phyloP scores from a whole-genome alignment of 2,329 filamentous ascomycete genomes.

The Cadophora gregata region DNA sequence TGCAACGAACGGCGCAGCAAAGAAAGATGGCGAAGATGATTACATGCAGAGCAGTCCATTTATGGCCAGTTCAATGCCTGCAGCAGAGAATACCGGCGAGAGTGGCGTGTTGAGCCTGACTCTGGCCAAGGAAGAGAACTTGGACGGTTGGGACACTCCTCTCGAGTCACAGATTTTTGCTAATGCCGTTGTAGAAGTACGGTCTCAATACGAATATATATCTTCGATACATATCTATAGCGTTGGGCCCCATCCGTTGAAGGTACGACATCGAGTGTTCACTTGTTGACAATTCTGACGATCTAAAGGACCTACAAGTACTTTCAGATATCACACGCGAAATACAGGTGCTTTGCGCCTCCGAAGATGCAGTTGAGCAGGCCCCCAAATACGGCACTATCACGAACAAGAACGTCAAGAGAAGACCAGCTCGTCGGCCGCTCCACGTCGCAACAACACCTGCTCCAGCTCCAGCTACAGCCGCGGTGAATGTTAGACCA shows the following conservation, averaged over 20 bases:
- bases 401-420: conserved; percentile 70
- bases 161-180: neutral
- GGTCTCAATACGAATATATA: conserved; percentile 74
- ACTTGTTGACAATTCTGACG: conserved; percentile 3
- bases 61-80: conserved; percentile 70
- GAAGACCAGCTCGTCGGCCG: conserved; percentile 46
- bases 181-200: conserved; percentile 58
- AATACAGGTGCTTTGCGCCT: conserved; percentile 58
- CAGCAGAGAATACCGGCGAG: conserved; percentile 57
- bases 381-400: conserved; percentile 75
- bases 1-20: conserved; percentile 47
- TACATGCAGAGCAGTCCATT: conserved; percentile 69
- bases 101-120: conserved; percentile 64
- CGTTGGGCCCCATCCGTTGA: conserved; percentile 71
- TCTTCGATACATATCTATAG: conserved; percentile 88
- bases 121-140: conserved; percentile 73
- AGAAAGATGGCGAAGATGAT: conserved; percentile 68
- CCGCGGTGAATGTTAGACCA: conserved; percentile 29
- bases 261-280: conserved; percentile 50
- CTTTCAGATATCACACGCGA: conserved; percentile 74
- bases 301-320: conserved; percentile 63
- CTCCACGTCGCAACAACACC: conserved; percentile 45
- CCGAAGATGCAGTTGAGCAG: conserved; percentile 64
- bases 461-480: conserved; percentile 34
- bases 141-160: conserved; percentile 61